Evolutionary conservation across 345 rosid genomes (phyloP).

Genomic region (Zanthoxylum bungeanum): DNA sequence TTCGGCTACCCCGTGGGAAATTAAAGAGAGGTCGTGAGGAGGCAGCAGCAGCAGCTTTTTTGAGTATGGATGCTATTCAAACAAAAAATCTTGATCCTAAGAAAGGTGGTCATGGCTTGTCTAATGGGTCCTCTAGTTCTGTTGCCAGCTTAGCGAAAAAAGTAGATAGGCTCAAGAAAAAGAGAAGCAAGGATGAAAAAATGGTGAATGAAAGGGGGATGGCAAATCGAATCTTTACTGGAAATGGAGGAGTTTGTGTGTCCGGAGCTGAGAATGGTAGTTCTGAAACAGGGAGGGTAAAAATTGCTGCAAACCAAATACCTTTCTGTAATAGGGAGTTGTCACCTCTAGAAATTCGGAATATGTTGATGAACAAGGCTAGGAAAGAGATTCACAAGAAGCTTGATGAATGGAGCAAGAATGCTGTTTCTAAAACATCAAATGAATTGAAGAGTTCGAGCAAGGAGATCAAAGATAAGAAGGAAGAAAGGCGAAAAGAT

Average conservation of each 20-base stretch:
- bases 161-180: not conserved
- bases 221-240: not conserved
- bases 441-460: constrained; percentile 14
- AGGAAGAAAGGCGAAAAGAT: constrained; percentile 20
- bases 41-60: not conserved
- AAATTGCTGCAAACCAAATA: constrained; percentile 17
- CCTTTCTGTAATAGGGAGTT: constrained; percentile 12
- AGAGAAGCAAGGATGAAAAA: not conserved
- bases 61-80: not conserved
- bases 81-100: not conserved
- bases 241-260: not conserved
- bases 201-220: not conserved
- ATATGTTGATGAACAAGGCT: constrained; percentile 37
- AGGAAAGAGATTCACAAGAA: constrained; percentile 27
- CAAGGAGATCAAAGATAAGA: constrained; percentile 17
- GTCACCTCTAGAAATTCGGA: constrained; percentile 24
- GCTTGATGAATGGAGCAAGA: constrained; percentile 24
- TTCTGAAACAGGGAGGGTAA: not conserved
- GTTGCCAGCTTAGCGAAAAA: not conserved
- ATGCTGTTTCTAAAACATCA: constrained; percentile 5
- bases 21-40: constrained; percentile 26
- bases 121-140: not conserved
- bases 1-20: constrained; percentile 13
- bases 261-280: not conserved
- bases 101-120: constrained; percentile 1